Percentiles rank a stretch among this genome's conserved stretches.
phyloP scores from a whole-genome alignment of 192 early-diverging fungal species.

The Chytriomyces hyalinus region DNA sequence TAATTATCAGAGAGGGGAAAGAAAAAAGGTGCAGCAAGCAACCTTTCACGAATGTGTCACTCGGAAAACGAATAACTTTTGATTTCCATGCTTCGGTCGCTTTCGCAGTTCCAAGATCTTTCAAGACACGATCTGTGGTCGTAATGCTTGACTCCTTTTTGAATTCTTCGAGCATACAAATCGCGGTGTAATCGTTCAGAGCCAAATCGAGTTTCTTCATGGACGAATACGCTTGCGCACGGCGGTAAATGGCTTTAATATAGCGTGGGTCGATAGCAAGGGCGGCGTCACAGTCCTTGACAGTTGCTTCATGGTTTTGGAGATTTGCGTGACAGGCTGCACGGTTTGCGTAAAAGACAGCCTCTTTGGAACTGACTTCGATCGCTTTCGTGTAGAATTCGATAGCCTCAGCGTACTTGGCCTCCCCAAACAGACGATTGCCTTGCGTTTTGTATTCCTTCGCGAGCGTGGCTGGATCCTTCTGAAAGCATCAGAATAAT shows the following conservation, averaged over 20 bases:
- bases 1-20: background rate
- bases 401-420: slow-evolving; percentile 84
- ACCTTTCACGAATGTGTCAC: slow-evolving; percentile 74
- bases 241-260: slow-evolving; percentile 81
- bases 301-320: slow-evolving; percentile 72
- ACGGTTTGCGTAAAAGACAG: slow-evolving; percentile 93
- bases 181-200: slow-evolving; percentile 47
- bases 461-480: background rate
- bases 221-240: slow-evolving; percentile 69
- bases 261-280: slow-evolving; percentile 82
- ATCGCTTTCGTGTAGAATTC: slow-evolving; percentile 83
- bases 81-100: slow-evolving; percentile 75
- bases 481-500: background rate
- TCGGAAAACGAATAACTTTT: slow-evolving; percentile 75
- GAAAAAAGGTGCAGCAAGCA: background rate
- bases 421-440: slow-evolving; percentile 84
- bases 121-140: slow-evolving; percentile 87
- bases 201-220: slow-evolving; percentile 54
- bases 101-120: slow-evolving; percentile 76
- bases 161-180: slow-evolving; percentile 94
- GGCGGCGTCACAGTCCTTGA: slow-evolving; percentile 81
- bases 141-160: slow-evolving; percentile 79
- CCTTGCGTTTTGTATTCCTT: slow-evolving; percentile 79
- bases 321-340: slow-evolving; percentile 88
- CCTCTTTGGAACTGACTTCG: slow-evolving; percentile 23